Percentiles rank a stretch among this genome's conserved stretches.
phyloP scores from a whole-genome alignment of 306 rosid species.

The Sechiopsis laciniata region DNA sequence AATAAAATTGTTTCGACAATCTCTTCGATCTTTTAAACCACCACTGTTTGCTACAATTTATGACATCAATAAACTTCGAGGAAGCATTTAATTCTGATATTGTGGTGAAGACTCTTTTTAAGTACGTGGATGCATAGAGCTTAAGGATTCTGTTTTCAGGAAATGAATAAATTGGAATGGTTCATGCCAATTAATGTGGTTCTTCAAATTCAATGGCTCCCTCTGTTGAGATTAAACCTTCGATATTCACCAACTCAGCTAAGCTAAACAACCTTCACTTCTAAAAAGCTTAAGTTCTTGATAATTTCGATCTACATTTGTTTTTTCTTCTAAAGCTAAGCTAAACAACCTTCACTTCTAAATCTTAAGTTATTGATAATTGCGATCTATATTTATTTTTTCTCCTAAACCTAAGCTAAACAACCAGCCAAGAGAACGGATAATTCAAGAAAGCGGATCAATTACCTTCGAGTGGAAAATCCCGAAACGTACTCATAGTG shows the following conservation, averaged over 20 bases:
- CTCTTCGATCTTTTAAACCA: background rate
- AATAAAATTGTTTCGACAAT: background rate
- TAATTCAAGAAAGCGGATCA: background rate
- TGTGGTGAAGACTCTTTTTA: background rate
- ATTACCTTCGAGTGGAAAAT: conserved; percentile 60
- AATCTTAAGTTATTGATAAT: background rate
- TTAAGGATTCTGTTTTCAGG: background rate
- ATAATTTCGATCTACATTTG: background rate
- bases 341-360: background rate
- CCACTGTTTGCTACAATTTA: background rate
- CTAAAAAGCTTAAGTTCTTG: background rate
- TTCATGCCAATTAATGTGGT: background rate
- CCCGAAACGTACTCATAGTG: conserved; percentile 44
- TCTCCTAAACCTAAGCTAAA: background rate
- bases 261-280: conserved; percentile 3
- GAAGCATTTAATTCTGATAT: conserved; percentile 2
- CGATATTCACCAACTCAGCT: background rate
- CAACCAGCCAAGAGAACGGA: background rate
- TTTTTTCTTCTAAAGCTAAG: background rate
- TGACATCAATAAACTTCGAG: background rate
- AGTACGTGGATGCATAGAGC: conserved; percentile 2
- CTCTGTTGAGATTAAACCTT: background rate
- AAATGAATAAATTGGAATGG: background rate
- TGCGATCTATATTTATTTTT: background rate
- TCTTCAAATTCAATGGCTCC: background rate